Conservation (phyloP, 208 protist genomes). For the Trypanosoma grayi region DNA sequence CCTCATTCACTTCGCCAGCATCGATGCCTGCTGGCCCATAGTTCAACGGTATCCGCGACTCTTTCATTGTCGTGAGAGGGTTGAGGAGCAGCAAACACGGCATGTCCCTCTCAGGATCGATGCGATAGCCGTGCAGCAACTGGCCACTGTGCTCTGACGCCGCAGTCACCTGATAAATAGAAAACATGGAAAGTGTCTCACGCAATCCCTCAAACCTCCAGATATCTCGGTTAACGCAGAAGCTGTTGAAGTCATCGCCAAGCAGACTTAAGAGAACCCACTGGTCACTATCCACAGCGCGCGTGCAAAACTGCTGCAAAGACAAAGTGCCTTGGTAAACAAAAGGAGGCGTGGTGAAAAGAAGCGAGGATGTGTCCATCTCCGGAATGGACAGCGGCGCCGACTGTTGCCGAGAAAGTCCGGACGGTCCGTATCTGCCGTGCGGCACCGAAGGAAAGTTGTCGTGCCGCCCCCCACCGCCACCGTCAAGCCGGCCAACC, state of each 20-base stretch:
- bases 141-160: slow-evolving; percentile 30
- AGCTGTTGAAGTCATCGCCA: slow-evolving; percentile 49
- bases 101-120: slow-evolving; percentile 22
- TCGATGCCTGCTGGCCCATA: slow-evolving; percentile 30
- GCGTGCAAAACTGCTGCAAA: slow-evolving; percentile 42
- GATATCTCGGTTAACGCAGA: slow-evolving; percentile 71
- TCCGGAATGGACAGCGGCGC: not conserved
- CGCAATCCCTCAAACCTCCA: slow-evolving; percentile 48
- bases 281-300: slow-evolving; percentile 31
- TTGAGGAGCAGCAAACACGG: slow-evolving; percentile 67
- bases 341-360: slow-evolving; percentile 53
- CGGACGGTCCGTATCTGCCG: not conserved
- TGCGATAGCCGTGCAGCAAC: slow-evolving; percentile 42
- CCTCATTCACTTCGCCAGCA: slow-evolving; percentile 36
- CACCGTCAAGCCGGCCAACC: slow-evolving; percentile 21
- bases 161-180: slow-evolving; percentile 57
- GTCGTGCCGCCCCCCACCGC: slow-evolving; percentile 7
- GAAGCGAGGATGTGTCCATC: not conserved
- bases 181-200: slow-evolving; percentile 34
- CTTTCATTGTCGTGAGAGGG: slow-evolving; percentile 54
- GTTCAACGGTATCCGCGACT: slow-evolving; percentile 34
- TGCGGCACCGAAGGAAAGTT: not conserved
- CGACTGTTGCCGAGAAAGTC: slow-evolving; percentile 5
- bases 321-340: slow-evolving; percentile 32
- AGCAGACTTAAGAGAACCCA: slow-evolving; percentile 69